Conservation (phyloP, 331 rosid genomes). For the Pyrus hybrid region DNA sequence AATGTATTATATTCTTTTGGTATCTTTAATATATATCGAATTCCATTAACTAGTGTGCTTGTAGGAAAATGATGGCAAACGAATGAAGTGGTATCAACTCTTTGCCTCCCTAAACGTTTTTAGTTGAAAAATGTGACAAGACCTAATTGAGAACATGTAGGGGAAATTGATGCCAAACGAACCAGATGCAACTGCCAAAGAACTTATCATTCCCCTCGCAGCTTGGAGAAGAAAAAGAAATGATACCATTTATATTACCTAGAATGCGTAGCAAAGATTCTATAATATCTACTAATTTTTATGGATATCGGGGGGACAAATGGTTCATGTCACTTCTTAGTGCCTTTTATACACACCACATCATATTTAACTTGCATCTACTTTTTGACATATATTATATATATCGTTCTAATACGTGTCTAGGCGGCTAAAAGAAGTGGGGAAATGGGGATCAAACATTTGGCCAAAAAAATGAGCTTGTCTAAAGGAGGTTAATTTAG, state of each 20-base stretch:
- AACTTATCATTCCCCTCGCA: not conserved
- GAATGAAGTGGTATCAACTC: not conserved
- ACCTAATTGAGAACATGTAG: not conserved
- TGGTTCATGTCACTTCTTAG: not conserved
- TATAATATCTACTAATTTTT: not conserved
- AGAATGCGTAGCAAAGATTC: not conserved
- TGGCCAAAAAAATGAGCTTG: not conserved
- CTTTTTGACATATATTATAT: not conserved
- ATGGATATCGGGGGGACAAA: not conserved
- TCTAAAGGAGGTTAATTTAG: too few species aligned
- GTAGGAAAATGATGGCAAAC: not conserved
- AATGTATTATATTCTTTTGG: not conserved
- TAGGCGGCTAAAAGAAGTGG: not conserved
- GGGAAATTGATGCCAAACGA: slow-evolving; percentile 2
- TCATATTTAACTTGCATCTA: not conserved
- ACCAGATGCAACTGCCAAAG: not conserved
- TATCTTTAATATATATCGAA: not conserved
- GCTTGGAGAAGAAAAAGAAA: not conserved
- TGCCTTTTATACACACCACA: not conserved
- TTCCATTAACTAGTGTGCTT: not conserved
- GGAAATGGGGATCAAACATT: not conserved
- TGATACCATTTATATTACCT: not conserved
- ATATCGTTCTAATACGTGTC: not conserved
- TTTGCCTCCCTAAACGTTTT: not conserved
- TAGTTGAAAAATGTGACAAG: not conserved